Conservation (phyloP, 495 filamentous ascomycete genomes). For the Penicillium maclennaniae region DNA sequence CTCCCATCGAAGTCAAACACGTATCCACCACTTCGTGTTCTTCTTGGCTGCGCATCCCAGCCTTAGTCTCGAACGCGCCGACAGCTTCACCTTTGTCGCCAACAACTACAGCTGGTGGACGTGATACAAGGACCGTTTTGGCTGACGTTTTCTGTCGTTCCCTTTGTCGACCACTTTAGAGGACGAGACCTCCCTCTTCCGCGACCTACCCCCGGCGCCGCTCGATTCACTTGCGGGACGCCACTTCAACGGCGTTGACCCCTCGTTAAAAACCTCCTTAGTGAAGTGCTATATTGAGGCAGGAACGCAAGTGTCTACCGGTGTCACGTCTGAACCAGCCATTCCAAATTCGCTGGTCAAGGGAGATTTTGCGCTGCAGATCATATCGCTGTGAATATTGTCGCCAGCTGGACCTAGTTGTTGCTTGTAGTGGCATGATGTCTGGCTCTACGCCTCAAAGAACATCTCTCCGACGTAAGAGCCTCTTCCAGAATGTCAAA, state of each 20-base stretch:
- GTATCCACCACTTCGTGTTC: neutral
- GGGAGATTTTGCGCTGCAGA: slow-evolving; percentile 1
- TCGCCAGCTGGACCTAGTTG: neutral
- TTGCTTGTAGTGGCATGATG: slow-evolving; percentile 14
- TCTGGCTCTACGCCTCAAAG: slow-evolving; percentile 25
- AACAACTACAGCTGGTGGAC: neutral
- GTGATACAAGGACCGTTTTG: neutral
- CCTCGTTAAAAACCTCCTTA: neutral
- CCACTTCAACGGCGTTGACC: neutral
- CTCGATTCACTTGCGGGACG: neutral
- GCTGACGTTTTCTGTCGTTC: neutral
- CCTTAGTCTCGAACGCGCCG: slow-evolving; percentile 15
- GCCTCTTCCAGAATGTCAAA: neutral
- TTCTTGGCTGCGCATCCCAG: slow-evolving; percentile 16
- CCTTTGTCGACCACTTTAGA: neutral
- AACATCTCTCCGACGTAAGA: slow-evolving; percentile 28
- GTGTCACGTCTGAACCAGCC: neutral
- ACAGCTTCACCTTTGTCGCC: neutral
- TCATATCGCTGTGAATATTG: neutral
- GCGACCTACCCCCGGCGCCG: neutral
- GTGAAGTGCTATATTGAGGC: neutral
- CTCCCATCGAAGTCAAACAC: neutral
- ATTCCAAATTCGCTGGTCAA: neutral
- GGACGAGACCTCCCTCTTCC: neutral
- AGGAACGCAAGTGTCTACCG: neutral